These are phyloP conservation scores for Mucor mucedo DNA, from an alignment of 371 early-diverging fungal species.

Conservation along the genomic window DNA sequence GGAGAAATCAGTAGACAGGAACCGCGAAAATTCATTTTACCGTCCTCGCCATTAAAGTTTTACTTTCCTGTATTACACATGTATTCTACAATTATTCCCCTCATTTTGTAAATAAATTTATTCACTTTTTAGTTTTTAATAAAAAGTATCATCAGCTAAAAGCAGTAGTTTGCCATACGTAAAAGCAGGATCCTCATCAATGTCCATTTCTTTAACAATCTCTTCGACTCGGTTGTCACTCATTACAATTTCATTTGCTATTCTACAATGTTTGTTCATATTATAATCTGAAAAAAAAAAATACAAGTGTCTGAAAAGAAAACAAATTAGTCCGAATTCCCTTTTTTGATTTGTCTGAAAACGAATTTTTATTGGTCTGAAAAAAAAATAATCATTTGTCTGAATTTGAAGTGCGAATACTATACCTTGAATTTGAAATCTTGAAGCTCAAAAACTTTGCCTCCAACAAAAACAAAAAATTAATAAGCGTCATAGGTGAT, in stretches of 20 bases:
- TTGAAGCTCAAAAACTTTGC: too few species aligned
- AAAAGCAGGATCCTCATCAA: conserved; percentile 21
- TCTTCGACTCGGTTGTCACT: conserved; percentile 15
- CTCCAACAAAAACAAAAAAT: too few species aligned
- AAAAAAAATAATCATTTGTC: conserved; percentile 1
- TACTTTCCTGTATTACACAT: conserved; percentile 15
- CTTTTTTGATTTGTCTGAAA: conserved; percentile 3
- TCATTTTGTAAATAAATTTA: conserved; percentile 12
- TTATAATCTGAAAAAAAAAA: too few species aligned
- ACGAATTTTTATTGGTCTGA: too few species aligned
- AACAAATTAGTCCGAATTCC: conserved; percentile 14
- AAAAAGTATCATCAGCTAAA: background rate
- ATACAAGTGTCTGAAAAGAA: conserved; percentile 8
- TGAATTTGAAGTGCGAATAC: conserved; percentile 13
- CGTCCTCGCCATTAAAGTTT: conserved; percentile 16
- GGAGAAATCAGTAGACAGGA: conserved; percentile 21
- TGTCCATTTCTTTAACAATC: conserved; percentile 16
- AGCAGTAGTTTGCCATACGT: conserved; percentile 16
- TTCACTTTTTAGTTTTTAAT: conserved; percentile 11
- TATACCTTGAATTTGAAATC: too few species aligned
- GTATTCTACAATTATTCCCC: conserved; percentile 7
- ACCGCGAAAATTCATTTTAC: conserved; percentile 20
- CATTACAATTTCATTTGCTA: conserved; percentile 21
- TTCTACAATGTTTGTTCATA: conserved; percentile 3
- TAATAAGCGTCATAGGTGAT: too few species aligned